A percentile compares a stretch with the other conserved stretches of the same genome.
Conservation (phyloP, 2,329 filamentous ascomycete genomes). For the Aspergillus pseudotamarii region DNA sequence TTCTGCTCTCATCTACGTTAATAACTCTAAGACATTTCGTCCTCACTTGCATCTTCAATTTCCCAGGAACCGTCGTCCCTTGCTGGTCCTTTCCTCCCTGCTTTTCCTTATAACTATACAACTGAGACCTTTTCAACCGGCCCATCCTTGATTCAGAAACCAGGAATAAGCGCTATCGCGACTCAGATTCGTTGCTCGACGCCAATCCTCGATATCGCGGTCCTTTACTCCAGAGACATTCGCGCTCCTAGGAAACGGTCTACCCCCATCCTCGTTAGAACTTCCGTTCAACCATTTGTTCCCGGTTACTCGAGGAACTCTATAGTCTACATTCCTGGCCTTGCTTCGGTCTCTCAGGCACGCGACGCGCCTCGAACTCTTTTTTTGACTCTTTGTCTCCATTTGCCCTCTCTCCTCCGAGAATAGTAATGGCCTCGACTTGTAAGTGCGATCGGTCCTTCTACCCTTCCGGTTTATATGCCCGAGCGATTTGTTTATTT, state of each 20-base stretch:
- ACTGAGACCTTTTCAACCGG: slow-evolving; percentile 19
- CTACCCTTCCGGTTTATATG: slow-evolving; percentile 30
- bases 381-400: slow-evolving; percentile 19
- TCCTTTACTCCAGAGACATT: slow-evolving; percentile 25
- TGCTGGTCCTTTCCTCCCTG: slow-evolving; percentile 19
- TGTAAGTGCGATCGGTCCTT: slow-evolving; percentile 41
- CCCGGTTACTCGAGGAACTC: slow-evolving; percentile 38
- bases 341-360: slow-evolving; percentile 40
- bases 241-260: slow-evolving; percentile 23
- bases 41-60: slow-evolving; percentile 18
- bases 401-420: slow-evolving; percentile 23
- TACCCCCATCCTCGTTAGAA: slow-evolving; percentile 8
- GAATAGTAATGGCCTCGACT: slow-evolving; percentile 40
- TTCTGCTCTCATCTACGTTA: slow-evolving; percentile 8
- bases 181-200: slow-evolving; percentile 21
- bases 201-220: slow-evolving; percentile 13
- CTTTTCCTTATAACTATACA: slow-evolving; percentile 21
- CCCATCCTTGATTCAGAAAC: slow-evolving; percentile 12
- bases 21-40: slow-evolving; percentile 24
- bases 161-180: slow-evolving; percentile 17
- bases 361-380: slow-evolving; percentile 38
- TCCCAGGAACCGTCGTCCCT: slow-evolving; percentile 21
- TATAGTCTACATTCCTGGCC: slow-evolving; percentile 46
- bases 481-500: slow-evolving; percentile 44
- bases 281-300: slow-evolving; percentile 19